Conservation (phyloP, 495 filamentous ascomycete species). For the Aspergillus nidulans region DNA sequence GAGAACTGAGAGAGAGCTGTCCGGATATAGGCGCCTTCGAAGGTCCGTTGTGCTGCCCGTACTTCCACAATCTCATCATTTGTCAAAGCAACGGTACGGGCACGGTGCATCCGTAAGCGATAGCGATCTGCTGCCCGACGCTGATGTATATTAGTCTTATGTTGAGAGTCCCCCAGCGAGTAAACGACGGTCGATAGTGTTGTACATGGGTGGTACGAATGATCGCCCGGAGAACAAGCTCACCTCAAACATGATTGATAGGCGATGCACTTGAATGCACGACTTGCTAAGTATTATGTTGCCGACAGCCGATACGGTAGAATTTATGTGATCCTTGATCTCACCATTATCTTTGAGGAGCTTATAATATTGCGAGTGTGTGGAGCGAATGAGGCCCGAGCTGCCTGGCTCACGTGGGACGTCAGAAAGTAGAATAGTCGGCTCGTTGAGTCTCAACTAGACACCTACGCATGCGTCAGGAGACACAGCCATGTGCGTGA, state of each 20-base stretch:
- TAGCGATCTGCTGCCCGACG: constrained; percentile 47
- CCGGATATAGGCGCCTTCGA: constrained; percentile 94
- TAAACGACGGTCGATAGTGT: background rate
- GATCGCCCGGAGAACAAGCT: constrained; percentile 9
- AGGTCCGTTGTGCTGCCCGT: constrained; percentile 89
- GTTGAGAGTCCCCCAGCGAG: background rate
- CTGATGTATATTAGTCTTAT: constrained; percentile 19
- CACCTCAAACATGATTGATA: constrained; percentile 34
- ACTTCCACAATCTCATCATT: constrained; percentile 85
- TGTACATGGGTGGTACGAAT: constrained; percentile 2
- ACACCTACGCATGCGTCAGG: background rate
- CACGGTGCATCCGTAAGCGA: constrained; percentile 72
- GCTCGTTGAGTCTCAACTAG: background rate
- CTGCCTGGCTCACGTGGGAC: constrained; percentile 23
- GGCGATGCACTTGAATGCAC: background rate
- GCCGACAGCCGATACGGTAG: background rate
- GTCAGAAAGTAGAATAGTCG: background rate
- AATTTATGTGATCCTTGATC: background rate
- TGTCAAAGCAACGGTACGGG: constrained; percentile 77
- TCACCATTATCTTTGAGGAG: background rate
- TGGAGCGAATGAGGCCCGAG: background rate
- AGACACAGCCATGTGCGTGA: background rate
- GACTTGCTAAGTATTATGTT: background rate
- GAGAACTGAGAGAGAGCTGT: constrained; percentile 92
- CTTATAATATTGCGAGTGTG: background rate